Conservation (phyloP, 139 green algal species). For the Gonium pectorale region DNA sequence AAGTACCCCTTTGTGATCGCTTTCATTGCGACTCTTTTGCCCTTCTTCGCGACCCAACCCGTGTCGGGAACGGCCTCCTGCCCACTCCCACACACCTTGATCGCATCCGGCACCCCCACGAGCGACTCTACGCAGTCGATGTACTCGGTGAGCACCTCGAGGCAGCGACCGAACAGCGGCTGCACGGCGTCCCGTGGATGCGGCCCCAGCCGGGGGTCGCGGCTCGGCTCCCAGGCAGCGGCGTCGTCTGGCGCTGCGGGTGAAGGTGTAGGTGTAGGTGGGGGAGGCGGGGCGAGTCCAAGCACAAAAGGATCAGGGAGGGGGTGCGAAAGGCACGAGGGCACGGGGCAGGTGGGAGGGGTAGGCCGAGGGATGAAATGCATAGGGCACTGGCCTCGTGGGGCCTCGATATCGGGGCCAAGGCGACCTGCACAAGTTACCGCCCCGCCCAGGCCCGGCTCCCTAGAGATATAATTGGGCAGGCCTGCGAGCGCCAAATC, state of each 20-base stretch:
- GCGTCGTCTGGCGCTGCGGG: neutral
- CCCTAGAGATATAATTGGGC: no score
- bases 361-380: no score
- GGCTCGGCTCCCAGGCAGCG: constrained; percentile 56
- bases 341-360: neutral
- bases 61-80: no score
- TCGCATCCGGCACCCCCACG: constrained; percentile 70
- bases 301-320: neutral
- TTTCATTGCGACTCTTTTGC: no score
- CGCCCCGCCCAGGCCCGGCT: no score
- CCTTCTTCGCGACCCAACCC: neutral
- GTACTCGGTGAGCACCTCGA: constrained; percentile 64
- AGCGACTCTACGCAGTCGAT: constrained; percentile 76
- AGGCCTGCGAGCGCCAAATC: no score
- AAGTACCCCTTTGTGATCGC: no score
- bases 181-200: constrained; percentile 34
- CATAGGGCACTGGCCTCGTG: no score
- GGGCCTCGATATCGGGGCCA: no score
- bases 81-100: constrained; percentile 65
- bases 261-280: no score
- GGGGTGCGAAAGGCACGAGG: neutral
- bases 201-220: constrained; percentile 52
- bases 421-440: no score
- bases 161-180: constrained; percentile 57
- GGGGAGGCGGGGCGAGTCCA: neutral